These are phyloP conservation scores for Meripilus lineatus DNA, from an alignment of 1,284 basidiomycete genomes.

Conservation along the genomic window DNA sequence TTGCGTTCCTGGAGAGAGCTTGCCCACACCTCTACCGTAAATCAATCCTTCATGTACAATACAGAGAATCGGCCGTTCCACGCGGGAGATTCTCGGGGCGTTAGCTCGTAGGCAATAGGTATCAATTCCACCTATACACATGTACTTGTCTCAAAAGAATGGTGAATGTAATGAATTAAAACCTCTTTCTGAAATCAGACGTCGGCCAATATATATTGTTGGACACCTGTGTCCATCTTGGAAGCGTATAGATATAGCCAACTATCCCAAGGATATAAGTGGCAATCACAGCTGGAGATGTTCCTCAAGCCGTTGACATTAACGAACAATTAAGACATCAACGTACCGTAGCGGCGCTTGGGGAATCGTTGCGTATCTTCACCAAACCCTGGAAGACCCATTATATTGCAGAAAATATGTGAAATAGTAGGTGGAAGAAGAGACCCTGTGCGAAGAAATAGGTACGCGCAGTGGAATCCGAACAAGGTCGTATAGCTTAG, in stretches of 20 bases:
- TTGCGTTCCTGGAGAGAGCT: no score
- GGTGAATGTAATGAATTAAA: no score
- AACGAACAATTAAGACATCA: not conserved
- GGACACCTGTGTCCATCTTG: constrained; percentile 23
- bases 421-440: constrained; percentile 60
- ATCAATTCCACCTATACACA: no score
- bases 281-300: constrained; percentile 22
- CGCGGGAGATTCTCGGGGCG: no score
- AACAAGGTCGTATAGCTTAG: constrained; percentile 88
- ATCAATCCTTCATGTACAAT: no score
- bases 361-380: constrained; percentile 31
- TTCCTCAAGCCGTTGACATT: not conserved
- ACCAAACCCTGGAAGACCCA: constrained; percentile 74
- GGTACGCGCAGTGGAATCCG: constrained; percentile 83
- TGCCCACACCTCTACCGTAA: no score
- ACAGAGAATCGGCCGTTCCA: no score
- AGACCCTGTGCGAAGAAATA: constrained; percentile 79
- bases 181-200: no score
- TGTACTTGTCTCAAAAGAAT: no score
- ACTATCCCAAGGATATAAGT: constrained; percentile 27
- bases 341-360: constrained; percentile 23
- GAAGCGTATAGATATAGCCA: constrained; percentile 29
- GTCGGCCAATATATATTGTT: constrained; percentile 26
- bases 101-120: no score
- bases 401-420: constrained; percentile 91